Conservation (phyloP, 208 protist species). For the Novymonas esmeraldas region DNA sequence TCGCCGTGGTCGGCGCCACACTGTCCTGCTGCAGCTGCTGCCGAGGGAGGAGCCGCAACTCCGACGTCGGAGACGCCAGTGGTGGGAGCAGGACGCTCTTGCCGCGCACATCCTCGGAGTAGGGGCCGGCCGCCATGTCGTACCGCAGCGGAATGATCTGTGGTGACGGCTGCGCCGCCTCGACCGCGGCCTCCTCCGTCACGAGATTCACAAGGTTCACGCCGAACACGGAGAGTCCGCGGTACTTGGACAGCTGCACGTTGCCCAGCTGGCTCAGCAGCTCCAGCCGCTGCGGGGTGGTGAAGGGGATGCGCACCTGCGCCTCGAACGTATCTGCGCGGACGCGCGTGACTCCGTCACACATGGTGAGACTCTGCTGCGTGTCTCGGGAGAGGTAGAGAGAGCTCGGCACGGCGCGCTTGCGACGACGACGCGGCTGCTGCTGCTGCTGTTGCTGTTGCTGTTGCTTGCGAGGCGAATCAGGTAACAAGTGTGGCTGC, state of each 20-base stretch:
- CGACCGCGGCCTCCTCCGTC: conserved; percentile 49
- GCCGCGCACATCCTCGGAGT: conserved; percentile 29
- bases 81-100: conserved; percentile 32
- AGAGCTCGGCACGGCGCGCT: conserved; percentile 20
- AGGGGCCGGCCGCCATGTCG: conserved; percentile 41
- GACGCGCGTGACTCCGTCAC: conserved; percentile 32
- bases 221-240: conserved; percentile 60
- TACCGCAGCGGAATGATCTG: conserved; percentile 64
- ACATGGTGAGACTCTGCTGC: conserved; percentile 31
- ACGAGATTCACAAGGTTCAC: conserved; percentile 59
- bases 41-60: neutral
- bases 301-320: conserved; percentile 63
- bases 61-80: neutral
- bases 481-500: too few species aligned
- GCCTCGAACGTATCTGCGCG: conserved; percentile 29
- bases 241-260: conserved; percentile 58
- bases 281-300: conserved; percentile 60
- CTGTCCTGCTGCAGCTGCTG: neutral
- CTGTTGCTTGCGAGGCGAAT: neutral
- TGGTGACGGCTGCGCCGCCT: conserved; percentile 31
- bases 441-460: conserved; percentile 3
- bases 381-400: conserved; percentile 26
- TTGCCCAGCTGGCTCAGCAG: conserved; percentile 49
- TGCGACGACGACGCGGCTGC: neutral
- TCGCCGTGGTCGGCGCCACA: neutral